A percentile compares a stretch with the other conserved stretches of the same genome.
Conservation (phyloP, 129 eudicot genomes). For the Helianthus tuberosus region DNA sequence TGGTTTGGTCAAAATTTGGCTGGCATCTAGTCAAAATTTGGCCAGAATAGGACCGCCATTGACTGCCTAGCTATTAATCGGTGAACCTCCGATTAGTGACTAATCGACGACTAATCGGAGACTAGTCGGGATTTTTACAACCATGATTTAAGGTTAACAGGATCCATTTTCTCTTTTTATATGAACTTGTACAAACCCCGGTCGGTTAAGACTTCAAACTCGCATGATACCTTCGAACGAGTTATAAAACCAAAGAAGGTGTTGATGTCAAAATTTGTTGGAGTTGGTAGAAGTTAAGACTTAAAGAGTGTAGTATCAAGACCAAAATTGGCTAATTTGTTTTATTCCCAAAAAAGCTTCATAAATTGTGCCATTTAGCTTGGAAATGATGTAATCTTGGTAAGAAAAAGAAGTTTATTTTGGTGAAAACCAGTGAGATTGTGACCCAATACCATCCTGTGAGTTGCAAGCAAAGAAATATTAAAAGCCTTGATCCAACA, state of each 20-base stretch:
- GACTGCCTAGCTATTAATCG: no score
- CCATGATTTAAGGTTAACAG: no score
- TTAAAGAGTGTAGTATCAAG: not conserved
- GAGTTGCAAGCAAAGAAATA: slow-evolving; percentile 34
- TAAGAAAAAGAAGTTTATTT: slow-evolving; percentile 12
- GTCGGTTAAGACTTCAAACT: not conserved
- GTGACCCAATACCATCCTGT: slow-evolving; percentile 36
- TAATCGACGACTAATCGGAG: no score
- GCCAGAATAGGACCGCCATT: no score
- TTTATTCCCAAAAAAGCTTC: not conserved
- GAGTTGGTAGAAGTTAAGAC: not conserved
- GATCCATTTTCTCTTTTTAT: no score
- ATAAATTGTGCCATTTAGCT: slow-evolving; percentile 14
- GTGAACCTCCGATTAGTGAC: no score
- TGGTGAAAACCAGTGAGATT: slow-evolving; percentile 32
- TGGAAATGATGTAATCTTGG: slow-evolving; percentile 15
- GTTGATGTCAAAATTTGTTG: not conserved
- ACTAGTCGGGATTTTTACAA: no score
- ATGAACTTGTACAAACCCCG: no score
- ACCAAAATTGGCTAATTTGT: not conserved
- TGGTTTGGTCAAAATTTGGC: no score
- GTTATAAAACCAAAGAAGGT: not conserved
- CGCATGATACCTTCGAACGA: not conserved
- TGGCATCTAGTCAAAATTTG: no score
- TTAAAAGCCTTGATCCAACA: slow-evolving; percentile 22